phyloP scores from a whole-genome alignment of 495 filamentous ascomycete species.

The Penicillium argentinense region DNA sequence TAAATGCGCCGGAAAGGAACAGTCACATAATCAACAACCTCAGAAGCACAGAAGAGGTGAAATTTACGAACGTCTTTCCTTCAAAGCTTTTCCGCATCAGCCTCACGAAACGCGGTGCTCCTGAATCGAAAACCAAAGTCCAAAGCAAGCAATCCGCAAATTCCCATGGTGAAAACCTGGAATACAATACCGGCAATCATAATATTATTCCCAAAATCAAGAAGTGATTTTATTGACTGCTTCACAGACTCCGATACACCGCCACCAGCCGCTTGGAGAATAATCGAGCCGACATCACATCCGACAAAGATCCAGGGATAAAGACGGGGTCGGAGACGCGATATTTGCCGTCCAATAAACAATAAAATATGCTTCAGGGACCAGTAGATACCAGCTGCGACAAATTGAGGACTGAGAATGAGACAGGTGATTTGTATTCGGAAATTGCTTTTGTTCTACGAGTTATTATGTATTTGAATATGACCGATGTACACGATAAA shows the following conservation, averaged over 20 bases:
- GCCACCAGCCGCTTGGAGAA: constrained; percentile 64
- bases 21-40: background rate
- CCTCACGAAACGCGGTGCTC: background rate
- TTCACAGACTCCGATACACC: constrained; percentile 54
- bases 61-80: background rate
- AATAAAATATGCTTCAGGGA: too few species aligned
- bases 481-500: too few species aligned
- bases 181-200: constrained; percentile 65
- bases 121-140: constrained; percentile 46
- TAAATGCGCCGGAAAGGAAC: background rate
- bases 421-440: too few species aligned
- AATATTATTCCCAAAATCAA: constrained; percentile 53
- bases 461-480: too few species aligned
- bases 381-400: too few species aligned
- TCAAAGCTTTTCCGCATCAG: background rate
- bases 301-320: constrained; percentile 54
- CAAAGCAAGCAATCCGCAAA: constrained; percentile 42
- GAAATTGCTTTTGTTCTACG: too few species aligned
- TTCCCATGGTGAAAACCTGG: constrained; percentile 50
- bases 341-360: too few species aligned
- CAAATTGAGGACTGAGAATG: too few species aligned
- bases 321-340: constrained; percentile 45
- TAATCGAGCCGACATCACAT: constrained; percentile 62
- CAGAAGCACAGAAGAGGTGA: background rate
- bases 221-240: background rate